A percentile compares a stretch with the other conserved stretches of the same genome.
Evolutionary conservation across 2,329 filamentous ascomycete species (phyloP).

Genomic region (Arthrobotrys sinensis): DNA sequence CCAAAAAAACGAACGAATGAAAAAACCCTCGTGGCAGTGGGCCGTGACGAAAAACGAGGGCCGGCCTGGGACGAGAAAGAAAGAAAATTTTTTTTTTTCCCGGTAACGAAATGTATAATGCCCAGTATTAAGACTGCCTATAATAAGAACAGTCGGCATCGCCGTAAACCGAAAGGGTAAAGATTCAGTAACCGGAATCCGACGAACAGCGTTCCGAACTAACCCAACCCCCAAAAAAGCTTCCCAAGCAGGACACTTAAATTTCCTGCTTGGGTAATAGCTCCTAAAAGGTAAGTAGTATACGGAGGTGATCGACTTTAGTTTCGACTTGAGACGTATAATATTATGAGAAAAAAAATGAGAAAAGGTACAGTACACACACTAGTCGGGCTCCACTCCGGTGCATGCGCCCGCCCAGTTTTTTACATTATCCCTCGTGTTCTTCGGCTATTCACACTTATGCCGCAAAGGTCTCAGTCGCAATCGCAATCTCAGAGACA

Average conservation of each 20-base stretch:
- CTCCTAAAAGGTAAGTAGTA: constrained; percentile 44
- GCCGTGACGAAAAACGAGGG: constrained; percentile 27
- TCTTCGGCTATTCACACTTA: constrained; percentile 28
- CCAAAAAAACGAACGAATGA: constrained; percentile 21
- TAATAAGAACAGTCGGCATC: constrained; percentile 58
- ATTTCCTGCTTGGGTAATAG: constrained; percentile 39
- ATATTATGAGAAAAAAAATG: constrained; percentile 47
- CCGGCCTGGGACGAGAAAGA: constrained; percentile 7
- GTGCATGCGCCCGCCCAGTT: constrained; percentile 17
- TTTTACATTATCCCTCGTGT: constrained; percentile 27
- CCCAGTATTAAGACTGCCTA: constrained; percentile 35
- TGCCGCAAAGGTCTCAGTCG: constrained; percentile 53
- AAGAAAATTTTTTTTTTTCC: constrained; percentile 53
- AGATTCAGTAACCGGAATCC: constrained; percentile 48
- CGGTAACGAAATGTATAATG: constrained; percentile 60
- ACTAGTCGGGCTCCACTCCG: constrained; percentile 24
- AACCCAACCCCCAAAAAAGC: constrained; percentile 15
- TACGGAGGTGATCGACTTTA: constrained; percentile 42
- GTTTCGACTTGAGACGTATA: constrained; percentile 40
- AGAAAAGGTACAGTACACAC: constrained; percentile 21
- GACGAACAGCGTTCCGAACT: constrained; percentile 37
- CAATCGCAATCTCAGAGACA: constrained; percentile 33
- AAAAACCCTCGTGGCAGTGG: constrained; percentile 42
- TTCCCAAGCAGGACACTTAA: constrained; percentile 16
- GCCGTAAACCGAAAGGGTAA: constrained; percentile 52